These are phyloP conservation scores for Kwoniella dendrophila DNA, from an alignment of 768 basidiomycete species.

Conservation along the genomic window DNA sequence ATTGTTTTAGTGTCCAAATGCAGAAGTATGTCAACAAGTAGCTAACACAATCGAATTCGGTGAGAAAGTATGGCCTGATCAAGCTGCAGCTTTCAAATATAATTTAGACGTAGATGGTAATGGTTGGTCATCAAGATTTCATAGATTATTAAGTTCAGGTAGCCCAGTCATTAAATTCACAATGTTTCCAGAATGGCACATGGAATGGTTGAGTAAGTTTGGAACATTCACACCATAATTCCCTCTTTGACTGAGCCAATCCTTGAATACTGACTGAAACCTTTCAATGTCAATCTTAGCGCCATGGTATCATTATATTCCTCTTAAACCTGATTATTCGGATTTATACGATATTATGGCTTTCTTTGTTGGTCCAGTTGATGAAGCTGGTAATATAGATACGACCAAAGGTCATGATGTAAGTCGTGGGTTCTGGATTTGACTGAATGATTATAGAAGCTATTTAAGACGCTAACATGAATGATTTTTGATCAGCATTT, in stretches of 20 bases:
- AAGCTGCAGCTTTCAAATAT: conserved; percentile 67
- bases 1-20: conserved; percentile 56
- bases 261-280: background rate
- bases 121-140: conserved; percentile 73
- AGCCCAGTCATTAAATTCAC: conserved; percentile 71
- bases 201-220: conserved; percentile 26
- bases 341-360: conserved; percentile 71
- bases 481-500: conserved; percentile 36
- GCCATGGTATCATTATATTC: conserved; percentile 76
- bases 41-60: conserved; percentile 62
- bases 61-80: conserved; percentile 57
- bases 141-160: conserved; percentile 66
- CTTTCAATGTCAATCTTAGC: conserved; percentile 33
- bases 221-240: background rate
- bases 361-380: conserved; percentile 68
- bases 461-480: too few species aligned
- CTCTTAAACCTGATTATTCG: conserved; percentile 65
- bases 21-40: conserved; percentile 60
- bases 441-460: background rate
- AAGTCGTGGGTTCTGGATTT: conserved; percentile 18
- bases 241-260: too few species aligned
- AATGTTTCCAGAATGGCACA: conserved; percentile 73
- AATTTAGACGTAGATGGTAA: conserved; percentile 54
- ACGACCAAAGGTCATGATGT: conserved; percentile 63
- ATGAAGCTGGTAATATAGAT: conserved; percentile 61